phyloP scores from a whole-genome alignment of 345 rosid species.

The Lumnitzera racemosa region DNA sequence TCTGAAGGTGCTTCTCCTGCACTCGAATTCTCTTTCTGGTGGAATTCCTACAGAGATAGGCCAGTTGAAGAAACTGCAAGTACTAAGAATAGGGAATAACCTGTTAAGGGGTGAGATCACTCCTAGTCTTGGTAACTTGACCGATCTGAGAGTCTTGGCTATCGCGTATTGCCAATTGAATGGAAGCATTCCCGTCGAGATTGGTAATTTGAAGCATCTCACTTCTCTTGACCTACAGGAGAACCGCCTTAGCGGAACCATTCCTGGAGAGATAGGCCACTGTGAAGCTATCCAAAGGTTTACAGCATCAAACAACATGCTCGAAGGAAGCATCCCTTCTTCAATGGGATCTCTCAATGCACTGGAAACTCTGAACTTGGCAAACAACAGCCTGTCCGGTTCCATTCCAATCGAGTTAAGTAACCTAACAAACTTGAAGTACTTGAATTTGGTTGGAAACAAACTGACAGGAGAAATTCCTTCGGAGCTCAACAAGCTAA shows the following conservation, averaged over 20 bases:
- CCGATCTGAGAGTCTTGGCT: conserved; percentile 46
- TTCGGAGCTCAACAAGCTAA: conserved; percentile 36
- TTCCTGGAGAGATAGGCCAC: conserved; percentile 49
- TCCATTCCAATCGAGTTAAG: conserved; percentile 54
- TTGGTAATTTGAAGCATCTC: conserved; percentile 58
- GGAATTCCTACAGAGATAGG: conserved; percentile 55
- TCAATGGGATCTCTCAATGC: conserved; percentile 43
- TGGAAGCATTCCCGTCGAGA: conserved; percentile 66
- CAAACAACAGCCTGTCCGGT: conserved; percentile 66
- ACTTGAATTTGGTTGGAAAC: conserved; percentile 54
- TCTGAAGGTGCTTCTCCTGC: conserved; percentile 45
- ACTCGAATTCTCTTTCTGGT: conserved; percentile 66
- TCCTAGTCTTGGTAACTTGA: conserved; percentile 46
- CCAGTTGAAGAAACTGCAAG: conserved; percentile 44
- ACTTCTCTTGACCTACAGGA: conserved; percentile 39
- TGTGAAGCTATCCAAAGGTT: conserved; percentile 41
- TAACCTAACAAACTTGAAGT: conserved; percentile 37
- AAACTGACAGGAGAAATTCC: conserved; percentile 54
- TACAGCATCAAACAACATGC: conserved; percentile 52
- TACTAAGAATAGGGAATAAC: conserved; percentile 68
- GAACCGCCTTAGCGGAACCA: conserved; percentile 51
- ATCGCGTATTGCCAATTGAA: conserved; percentile 56
- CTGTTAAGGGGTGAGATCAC: conserved; percentile 46
- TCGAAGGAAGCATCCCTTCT: conserved; percentile 57
- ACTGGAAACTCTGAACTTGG: conserved; percentile 55